These are phyloP conservation scores for Kwoniella bestiolae DNA, from an alignment of 768 basidiomycete species.

Conservation along the genomic window DNA sequence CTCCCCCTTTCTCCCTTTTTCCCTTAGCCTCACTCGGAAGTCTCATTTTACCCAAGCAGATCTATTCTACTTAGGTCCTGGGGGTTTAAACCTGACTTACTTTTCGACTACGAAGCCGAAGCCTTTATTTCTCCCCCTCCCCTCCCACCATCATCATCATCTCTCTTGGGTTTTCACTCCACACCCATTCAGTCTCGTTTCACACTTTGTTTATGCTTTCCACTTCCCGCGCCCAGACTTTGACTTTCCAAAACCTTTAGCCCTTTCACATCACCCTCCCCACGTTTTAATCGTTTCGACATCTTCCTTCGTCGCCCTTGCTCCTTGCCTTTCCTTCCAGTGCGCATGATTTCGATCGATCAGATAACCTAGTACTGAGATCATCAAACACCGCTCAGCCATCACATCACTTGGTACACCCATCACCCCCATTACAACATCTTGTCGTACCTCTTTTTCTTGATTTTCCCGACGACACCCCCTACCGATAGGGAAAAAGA, in stretches of 20 bases:
- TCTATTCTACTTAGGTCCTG: neutral
- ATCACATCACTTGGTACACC: neutral
- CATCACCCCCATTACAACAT: neutral
- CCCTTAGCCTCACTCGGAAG: neutral
- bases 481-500: neutral
- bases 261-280: slow-evolving; percentile 1
- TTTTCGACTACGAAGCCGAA: slow-evolving; percentile 4
- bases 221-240: slow-evolving; percentile 19
- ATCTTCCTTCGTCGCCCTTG: neutral
- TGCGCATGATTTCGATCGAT: neutral
- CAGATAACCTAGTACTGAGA: neutral
- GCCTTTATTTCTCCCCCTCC: neutral
- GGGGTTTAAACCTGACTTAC: neutral
- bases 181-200: slow-evolving; percentile 8
- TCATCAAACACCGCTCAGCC: slow-evolving; percentile 12
- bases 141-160: neutral
- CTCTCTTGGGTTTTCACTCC: neutral
- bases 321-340: neutral
- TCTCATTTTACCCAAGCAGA: neutral
- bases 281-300: neutral
- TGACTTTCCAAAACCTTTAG: neutral
- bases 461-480: slow-evolving; percentile 1
- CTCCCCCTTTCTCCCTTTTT: slow-evolving; percentile 1
- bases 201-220: slow-evolving; percentile 9
- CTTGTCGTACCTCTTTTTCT: neutral